A percentile compares a stretch with the other conserved stretches of the same genome.
Conservation (phyloP, 2,329 filamentous ascomycete species). For the Nannizziopsis barbatae region DNA sequence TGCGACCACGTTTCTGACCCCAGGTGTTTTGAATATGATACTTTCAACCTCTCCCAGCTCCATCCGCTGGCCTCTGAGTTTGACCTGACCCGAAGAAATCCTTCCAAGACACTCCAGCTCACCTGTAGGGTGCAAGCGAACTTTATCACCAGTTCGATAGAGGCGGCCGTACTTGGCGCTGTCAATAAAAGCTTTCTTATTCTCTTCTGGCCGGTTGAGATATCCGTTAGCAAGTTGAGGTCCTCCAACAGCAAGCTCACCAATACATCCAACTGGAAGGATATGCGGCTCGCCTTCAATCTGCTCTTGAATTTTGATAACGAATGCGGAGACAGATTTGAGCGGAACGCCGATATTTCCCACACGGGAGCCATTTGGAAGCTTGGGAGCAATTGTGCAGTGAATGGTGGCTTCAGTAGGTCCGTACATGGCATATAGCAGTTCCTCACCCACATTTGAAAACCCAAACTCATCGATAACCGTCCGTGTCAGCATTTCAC, state of each 20-base stretch:
- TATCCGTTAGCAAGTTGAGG: constrained; percentile 70
- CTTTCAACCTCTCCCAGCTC: constrained; percentile 82
- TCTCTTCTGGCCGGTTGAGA: constrained; percentile 69
- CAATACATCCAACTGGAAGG: constrained; percentile 55
- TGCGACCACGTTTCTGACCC: constrained; percentile 56
- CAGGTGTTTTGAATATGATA: constrained; percentile 49
- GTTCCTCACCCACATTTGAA: constrained; percentile 41
- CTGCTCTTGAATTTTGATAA: constrained; percentile 43
- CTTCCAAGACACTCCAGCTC: constrained; percentile 74
- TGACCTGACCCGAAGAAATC: constrained; percentile 69
- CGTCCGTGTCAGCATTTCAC: constrained; percentile 74
- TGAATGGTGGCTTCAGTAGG: constrained; percentile 89
- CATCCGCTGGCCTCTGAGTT: constrained; percentile 71
- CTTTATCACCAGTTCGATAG: constrained; percentile 80
- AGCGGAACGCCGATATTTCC: constrained; percentile 67
- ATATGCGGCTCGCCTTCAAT: constrained; percentile 35
- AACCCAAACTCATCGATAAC: constrained; percentile 73
- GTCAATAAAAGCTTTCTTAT: constrained; percentile 56
- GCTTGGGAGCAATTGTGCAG: constrained; percentile 61
- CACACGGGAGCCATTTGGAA: constrained; percentile 47
- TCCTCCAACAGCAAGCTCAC: constrained; percentile 74
- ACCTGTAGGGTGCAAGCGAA: constrained; percentile 54
- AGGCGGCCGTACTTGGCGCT: constrained; percentile 54
- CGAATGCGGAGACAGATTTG: constrained; percentile 67
- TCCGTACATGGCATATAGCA: constrained; percentile 88